Evolutionary conservation across 345 rosid genomes (phyloP), one percentile per base, ranked within the genome.

Genomic region (thale cress (Arabidopsis thaliana)): DNA sequence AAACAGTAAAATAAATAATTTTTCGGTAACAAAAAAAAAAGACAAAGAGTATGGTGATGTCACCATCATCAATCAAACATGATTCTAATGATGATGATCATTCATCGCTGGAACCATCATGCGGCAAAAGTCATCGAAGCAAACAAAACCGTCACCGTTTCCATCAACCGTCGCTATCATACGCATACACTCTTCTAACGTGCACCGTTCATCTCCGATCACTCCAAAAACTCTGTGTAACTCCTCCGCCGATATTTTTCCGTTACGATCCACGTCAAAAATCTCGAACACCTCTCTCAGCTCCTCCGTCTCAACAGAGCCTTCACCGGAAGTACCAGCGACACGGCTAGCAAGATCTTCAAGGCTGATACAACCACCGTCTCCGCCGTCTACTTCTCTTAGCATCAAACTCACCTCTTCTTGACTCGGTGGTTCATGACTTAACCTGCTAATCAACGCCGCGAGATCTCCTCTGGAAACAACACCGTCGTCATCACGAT

Each of bases 211-310:
- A 53, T 90, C 97, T 1, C 96, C 96, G 1, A 95, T 75, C 1
- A 80, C 83, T n/a, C 59, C 74, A 63, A 80, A 95, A 1, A 83
- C 88, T 7, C 78, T 63, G 10, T 72, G 51, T 1, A 95, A 72
- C 72, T 95, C 99, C 82, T 88, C 94, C 61, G 94, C 98, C 76
- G 97, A 81, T 36, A 95, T 95, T 71, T 36, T 85, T n/a, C 98
- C 99, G 73, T 95, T 96, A 22, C 83, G 93, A 80, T 95, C 97
- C 34, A 82, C 76, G 73, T 95, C 99, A 10, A 92, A 95, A 55
- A 72, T 81, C 59, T 87, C 89, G 11, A 95, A 95, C 2, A 91
- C 84, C 76, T 88, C 96, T 45, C 80, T 80, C 41, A 95, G 83
- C 83, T 95, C 99, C 56, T 81, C 82, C 50, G 73, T 82, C 37